Evolutionary conservation across 2,329 filamentous ascomycete genomes (phyloP), one percentile per base, ranked within the genome.

Genomic region (Alternaria viburni): DNA sequence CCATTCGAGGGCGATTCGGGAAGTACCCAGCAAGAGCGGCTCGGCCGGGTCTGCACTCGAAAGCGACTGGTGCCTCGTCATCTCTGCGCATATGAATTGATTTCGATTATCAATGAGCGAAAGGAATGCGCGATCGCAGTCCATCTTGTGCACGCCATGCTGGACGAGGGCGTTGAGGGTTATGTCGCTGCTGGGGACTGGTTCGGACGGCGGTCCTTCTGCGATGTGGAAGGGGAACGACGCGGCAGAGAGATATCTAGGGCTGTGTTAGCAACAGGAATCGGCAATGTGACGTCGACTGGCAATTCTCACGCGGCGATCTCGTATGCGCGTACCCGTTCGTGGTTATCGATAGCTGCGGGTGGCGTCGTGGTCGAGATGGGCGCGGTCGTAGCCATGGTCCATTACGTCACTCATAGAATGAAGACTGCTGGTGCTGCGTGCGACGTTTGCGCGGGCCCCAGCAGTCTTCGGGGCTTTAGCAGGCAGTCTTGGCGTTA

Each of bases 31-130:
- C 10, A 66, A 21, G 12, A 66, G 45, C 50, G 60, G 60, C 6
- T 58, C 43, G 32, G 32, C 32, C 19, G 56, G 60, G 25, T 57
- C 57, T 26, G 51, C 43, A 15, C 46, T 32, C 13, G 41, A 44
- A 23, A 66, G 59, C 15, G 64, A 45, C 25, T 63, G 64, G 11
- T 57, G n/a, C 25, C 47, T 57, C 19, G 64, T 63, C 64, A 66
- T 66, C 56, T 66, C 64, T 30, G 64, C 64, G 43, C 64, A 66
- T 54, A 66, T 58, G 47, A 59, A 66, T 23, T 66, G 64, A 36
- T 25, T 60, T 23, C 44, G 52, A 44, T 63, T 60, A 30, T 66
- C 64, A n/a, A 66, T 61, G 28, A 66, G 49, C 32, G 64, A 66
- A 50, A 66, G 58, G 57, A 66, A 64, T 7, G 64, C 64, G 50